Evolutionary conservation across 176 grass and related monocot genomes (phyloP), one percentile per base, ranked within the genome.

Genomic region (Saccharum officinarum): DNA sequence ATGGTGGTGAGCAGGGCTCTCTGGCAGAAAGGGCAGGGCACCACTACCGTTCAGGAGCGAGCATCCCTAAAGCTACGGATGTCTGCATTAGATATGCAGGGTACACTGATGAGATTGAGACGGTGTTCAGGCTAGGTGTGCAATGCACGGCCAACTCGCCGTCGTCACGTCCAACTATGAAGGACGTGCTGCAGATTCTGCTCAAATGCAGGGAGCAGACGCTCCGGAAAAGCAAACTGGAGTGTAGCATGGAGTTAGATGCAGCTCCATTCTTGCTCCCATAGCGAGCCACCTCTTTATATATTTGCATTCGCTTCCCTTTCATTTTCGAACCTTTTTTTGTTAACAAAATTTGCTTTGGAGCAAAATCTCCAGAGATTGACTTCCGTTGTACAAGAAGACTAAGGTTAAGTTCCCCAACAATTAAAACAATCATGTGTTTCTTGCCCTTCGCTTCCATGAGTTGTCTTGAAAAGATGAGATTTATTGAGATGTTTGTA

Each of bases 91-190:
- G 41, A 30, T 73, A 47, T 17, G 71, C 71, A 73, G 71, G 71
- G 0, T 73, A 73, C 42, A 0, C 41, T 30, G 0, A 14, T 0
- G 71, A 47, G 41, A 73, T 73, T 30, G 71, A 73, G 23, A 47
- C 23, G 0, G 14, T 17, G 41, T 73, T 73, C 71, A 73, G 6
- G 23, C 23, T 73, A 47, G 71, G 42, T 1, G 42, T 73, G 1
- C 0, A 17, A 30, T 73, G 71, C 7, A 47, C 71, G 0, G 42
- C 0, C 0, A 47, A 0, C 1, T 30, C 0, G 14, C 41, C 42
- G 0, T 17, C 14, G 0, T 0, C 71, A 17, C 71, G 71, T 0
- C 71, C 71, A 0, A 30, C 23, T 10, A 73, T 73, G 71, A 30
- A 30, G 7, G 6, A 73, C 0, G 71, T 47, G 41, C 42, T 73